A percentile compares a stretch with the other conserved stretches of the same genome.
These are phyloP conservation scores for Arthrobotrys megalospora DNA, from an alignment of 2,329 filamentous ascomycete species.

Conservation along the genomic window DNA sequence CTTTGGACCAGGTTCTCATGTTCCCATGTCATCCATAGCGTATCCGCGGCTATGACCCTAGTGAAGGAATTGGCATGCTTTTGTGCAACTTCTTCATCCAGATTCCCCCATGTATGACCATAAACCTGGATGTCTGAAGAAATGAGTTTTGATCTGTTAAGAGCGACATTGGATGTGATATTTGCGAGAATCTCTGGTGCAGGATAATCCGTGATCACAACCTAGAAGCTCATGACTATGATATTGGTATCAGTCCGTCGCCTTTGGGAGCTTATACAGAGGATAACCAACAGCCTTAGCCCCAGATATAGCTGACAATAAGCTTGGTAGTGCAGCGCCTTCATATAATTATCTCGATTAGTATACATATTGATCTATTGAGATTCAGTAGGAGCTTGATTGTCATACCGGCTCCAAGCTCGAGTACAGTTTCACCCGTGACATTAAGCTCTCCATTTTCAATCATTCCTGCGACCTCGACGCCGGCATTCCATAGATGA, in stretches of 20 bases:
- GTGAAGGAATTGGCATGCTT: constrained; percentile 71
- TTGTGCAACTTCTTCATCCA: constrained; percentile 65
- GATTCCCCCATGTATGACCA: constrained; percentile 78
- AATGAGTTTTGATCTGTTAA: constrained; percentile 69
- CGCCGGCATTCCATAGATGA: constrained; percentile 77
- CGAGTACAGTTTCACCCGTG: constrained; percentile 72
- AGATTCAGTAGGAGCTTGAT: constrained; percentile 69
- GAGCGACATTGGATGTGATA: constrained; percentile 73
- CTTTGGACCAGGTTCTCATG: constrained; percentile 77
- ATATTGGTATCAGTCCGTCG: constrained; percentile 51
- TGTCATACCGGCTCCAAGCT: constrained; percentile 77
- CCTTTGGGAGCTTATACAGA: background rate
- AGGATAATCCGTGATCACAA: constrained; percentile 79
- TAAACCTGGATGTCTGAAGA: constrained; percentile 69
- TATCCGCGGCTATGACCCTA: constrained; percentile 79
- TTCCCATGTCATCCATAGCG: constrained; percentile 82
- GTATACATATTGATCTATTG: background rate
- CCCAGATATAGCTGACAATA: constrained; percentile 69
- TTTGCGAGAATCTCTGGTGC: constrained; percentile 74
- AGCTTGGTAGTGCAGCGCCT: constrained; percentile 69
- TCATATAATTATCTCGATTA: background rate
- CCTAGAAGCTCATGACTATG: constrained; percentile 65
- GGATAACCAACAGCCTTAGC: constrained; percentile 69
- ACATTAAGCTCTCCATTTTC: constrained; percentile 69
- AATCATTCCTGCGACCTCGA: constrained; percentile 64